A percentile compares a stretch with the other conserved stretches of the same genome.
Conservation (phyloP, 108 stramenopile genomes). For the Seminavis robusta region DNA sequence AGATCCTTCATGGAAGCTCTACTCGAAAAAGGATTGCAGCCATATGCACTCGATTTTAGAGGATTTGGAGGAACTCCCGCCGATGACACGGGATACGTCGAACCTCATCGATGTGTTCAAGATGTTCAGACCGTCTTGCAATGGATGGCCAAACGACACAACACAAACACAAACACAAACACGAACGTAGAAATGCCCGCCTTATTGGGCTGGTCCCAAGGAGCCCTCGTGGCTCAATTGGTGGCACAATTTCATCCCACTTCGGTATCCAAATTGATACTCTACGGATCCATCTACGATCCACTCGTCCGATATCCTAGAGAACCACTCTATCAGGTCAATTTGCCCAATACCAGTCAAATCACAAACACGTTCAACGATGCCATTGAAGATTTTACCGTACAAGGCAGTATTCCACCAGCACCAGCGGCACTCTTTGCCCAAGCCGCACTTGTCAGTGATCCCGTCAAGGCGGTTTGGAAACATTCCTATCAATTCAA, state of each 20-base stretch:
- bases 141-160: conserved; percentile 62
- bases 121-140: conserved; percentile 75
- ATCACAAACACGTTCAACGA: conserved; percentile 62
- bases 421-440: conserved; percentile 59
- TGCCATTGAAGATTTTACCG: conserved; percentile 87
- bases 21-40: conserved; percentile 48
- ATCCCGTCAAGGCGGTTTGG: conserved; percentile 85
- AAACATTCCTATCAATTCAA: conserved; percentile 84
- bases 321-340: conserved; percentile 51
- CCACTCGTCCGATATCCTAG: conserved; percentile 69
- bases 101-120: conserved; percentile 66
- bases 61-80: conserved; percentile 85
- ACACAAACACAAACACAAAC: background rate
- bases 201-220: conserved; percentile 84
- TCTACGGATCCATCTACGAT: conserved; percentile 86
- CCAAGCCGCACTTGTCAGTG: conserved; percentile 68
- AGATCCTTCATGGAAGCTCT: conserved; percentile 68
- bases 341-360: conserved; percentile 13
- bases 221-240: conserved; percentile 83
- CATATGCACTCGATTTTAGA: conserved; percentile 88
- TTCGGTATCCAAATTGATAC: conserved; percentile 60
- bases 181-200: conserved; percentile 4
- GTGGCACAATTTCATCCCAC: conserved; percentile 55
- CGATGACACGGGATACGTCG: conserved; percentile 55
- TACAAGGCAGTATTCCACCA: conserved; percentile 73